Base-by-base conservation (phyloP, 2,329 filamentous ascomycete species). In the Fusarium nygamai region DNA sequence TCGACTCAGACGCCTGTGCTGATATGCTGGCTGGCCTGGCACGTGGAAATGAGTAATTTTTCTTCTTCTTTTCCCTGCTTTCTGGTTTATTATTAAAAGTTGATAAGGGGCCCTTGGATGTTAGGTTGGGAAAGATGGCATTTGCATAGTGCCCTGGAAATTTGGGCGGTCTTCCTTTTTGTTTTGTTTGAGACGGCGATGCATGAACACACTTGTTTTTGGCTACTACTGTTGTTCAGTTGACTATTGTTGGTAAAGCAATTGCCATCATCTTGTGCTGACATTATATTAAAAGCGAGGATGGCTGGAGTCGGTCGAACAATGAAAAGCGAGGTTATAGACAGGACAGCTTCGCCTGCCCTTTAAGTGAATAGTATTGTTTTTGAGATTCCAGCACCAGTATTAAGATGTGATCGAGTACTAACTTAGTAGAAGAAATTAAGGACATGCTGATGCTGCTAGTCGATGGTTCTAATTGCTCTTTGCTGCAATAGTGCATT, bases 321-420 rank as follows among this genome's bases (percentile, higher is more conserved):
- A 67, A 62, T 61, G 61, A 74, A 75, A 76, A 73, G 64, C 44
- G 51, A 75, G 67, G 67, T 70, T 60, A 71, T 76, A 76, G 76
- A 78, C 63, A 69, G 60, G 67, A 72, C 54, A 67, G 69, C 53
- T 33, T 67, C 31, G 62, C 50, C 34, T 76, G 63, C 58, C 57
- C 47, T 48, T 48, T 33, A 53, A 62, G 39, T 46, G 61, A 66
- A 50, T 41, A 20, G 48, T 38, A 53, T 24, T 46, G 19, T 38
- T 36, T 53, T 27, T 64, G 19, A 17, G 66, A 47, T 56, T 58
- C 47, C 64, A 59, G 61, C 58, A 70, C 56, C 14, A 29, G 54
- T 51, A 43, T 68, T 69, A 69, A 78, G 67, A 77, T 63, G 39
- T 27, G 44, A 34, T 9, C 20, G 44, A 57, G 43, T 34, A 24